Base-by-base conservation (phyloP, 2,329 filamentous ascomycete species). In the Trichoderma guizhouense region DNA sequence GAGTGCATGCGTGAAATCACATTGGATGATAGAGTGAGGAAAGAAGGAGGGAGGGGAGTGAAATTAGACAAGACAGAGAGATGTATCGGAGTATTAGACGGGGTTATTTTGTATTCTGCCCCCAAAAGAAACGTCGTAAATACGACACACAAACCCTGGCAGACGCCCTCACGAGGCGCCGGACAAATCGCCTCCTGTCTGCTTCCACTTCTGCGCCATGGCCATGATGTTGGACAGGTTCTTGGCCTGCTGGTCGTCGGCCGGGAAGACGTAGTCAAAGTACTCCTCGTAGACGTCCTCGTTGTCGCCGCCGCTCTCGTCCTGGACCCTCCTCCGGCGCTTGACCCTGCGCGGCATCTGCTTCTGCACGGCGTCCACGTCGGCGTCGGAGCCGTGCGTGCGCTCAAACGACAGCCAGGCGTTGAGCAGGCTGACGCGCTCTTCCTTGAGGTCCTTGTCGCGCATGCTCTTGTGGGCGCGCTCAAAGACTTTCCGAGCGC, bases 181-280 rank as follows among this genome's bases (percentile, higher is more conserved):
- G 7, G 77, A 79, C 72, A 81, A 72, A 21, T 77, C 79, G 11
- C 79, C 81, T 18, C 84, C 85, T 11, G 83, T 83, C 74, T 85
- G 88, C 86, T 97, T 97, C 94, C 95, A 98, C 76, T 90, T 90
- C 81, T 94, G 91, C 71, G 95, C 95, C 88, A 92, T 92, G 74
- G 93, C 91, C 83, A 98, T 84, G 80, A 98, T 86, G 80, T 92
- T 93, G 66, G 93, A 93, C 81, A 98, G 84, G 77, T 93, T 95
- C 76, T 92, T 92, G 71, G 92, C 92, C 79, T 93, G 92, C 83
- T 93, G 90, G 81, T 98, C 95, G 84, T 98, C 96, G 5, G 93
- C 94, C 1, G 96, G 96, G 89, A 99, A 99, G 39, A 99, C 89
- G 78, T 97, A 98, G 81, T 98, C 96, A 83, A 96, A 89, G 82